Evolutionary conservation across 106 monocot species (phyloP).

Genomic region (Dendrobium catenatum): DNA sequence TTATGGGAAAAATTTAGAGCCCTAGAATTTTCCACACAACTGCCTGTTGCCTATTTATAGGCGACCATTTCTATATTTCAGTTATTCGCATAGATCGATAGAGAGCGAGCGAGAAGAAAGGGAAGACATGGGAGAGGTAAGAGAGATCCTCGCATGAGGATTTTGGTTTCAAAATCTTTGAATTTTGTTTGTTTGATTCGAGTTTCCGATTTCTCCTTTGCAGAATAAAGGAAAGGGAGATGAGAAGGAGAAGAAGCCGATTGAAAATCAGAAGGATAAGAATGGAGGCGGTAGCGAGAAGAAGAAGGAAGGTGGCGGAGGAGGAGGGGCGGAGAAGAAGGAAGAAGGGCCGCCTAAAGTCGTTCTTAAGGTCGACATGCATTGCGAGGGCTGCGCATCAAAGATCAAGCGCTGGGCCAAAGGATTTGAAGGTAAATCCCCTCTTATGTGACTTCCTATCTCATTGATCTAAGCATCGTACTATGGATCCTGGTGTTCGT

Average conservation of each 20-base stretch:
- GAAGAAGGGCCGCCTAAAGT: constrained; percentile 18
- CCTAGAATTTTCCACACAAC: too few relatives aligned
- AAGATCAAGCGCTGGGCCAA: constrained; percentile 36
- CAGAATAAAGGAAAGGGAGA: constrained; percentile 3
- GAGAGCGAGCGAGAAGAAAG: neutral
- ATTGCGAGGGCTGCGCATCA: constrained; percentile 61
- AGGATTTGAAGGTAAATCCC: constrained; percentile 37
- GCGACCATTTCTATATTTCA: too few relatives aligned
- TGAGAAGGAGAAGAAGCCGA: neutral
- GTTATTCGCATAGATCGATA: too few relatives aligned
- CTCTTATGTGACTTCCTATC: neutral
- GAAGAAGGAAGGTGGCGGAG: constrained; percentile 11
- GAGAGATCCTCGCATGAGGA: neutral
- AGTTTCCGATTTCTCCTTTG: neutral
- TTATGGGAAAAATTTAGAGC: too few relatives aligned
- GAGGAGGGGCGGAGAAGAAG: constrained; percentile 14
- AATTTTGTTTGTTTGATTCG: neutral
- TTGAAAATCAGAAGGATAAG: neutral
- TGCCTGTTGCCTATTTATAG: too few relatives aligned
- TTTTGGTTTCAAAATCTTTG: neutral
- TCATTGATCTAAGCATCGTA: neutral
- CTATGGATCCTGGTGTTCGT: neutral
- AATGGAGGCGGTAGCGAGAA: constrained; percentile 9
- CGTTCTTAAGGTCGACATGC: constrained; percentile 50
- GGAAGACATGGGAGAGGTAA: neutral